Percentiles rank a stretch among this genome's conserved stretches.
Evolutionary conservation across 257 asterid species (phyloP).

Genomic region (Nicotiana benthamiana): DNA sequence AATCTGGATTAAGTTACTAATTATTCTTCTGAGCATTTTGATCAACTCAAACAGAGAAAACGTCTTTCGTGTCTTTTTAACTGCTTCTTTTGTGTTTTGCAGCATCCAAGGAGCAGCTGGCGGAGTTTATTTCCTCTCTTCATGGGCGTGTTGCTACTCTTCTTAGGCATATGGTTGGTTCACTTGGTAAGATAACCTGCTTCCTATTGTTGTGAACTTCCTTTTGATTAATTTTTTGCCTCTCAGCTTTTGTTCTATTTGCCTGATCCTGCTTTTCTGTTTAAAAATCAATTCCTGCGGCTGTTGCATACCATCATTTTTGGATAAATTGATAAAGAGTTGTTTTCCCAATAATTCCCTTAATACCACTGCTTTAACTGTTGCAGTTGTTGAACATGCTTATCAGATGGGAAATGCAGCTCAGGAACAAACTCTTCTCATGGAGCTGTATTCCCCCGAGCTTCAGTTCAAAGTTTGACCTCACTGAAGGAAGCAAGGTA

Average conservation of each 20-base stretch:
- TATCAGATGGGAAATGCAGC: conserved; percentile 69
- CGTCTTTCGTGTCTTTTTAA: neutral
- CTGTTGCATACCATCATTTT: neutral
- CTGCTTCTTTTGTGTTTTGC: conserved; percentile 7
- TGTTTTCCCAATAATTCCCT: neutral
- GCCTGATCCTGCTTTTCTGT: neutral
- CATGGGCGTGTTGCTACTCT: conserved; percentile 79
- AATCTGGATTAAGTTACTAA: conserved; percentile 11
- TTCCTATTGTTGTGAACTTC: neutral
- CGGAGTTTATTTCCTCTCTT: conserved; percentile 65
- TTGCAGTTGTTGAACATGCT: conserved; percentile 82
- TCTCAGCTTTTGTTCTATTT: neutral
- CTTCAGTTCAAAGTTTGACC: conserved; percentile 78
- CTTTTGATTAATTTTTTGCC: neutral
- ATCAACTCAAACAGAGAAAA: neutral
- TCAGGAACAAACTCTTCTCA: conserved; percentile 82
- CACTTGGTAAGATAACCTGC: conserved; percentile 54
- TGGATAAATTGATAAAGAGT: neutral
- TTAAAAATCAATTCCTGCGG: neutral
- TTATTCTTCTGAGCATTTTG: neutral
- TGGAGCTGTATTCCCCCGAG: conserved; percentile 84
- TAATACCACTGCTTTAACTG: neutral
- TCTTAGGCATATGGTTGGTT: conserved; percentile 87
- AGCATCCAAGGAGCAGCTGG: conserved; percentile 82
- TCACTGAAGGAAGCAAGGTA: conserved; percentile 67